Percentiles rank a stretch among this genome's conserved stretches.
Evolutionary conservation across 2,329 filamentous ascomycete genomes (phyloP).

Genomic region (Geosmithia morbida): DNA sequence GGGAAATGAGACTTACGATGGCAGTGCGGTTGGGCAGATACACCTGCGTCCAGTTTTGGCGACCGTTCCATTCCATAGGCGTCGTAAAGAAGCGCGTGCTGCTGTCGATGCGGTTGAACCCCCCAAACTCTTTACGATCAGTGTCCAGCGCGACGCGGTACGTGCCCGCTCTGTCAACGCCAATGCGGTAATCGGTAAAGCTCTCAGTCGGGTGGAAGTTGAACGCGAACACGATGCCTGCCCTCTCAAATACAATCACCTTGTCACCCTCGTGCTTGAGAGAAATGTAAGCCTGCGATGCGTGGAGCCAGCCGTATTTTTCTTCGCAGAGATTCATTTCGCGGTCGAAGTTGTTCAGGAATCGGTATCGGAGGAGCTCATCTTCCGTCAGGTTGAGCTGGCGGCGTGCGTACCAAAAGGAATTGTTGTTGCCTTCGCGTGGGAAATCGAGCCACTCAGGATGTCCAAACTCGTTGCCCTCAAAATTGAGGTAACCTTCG

Average conservation of each 20-base stretch:
- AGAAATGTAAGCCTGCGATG: conserved; percentile 78
- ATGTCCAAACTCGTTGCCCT: conserved; percentile 97
- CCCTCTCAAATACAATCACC: conserved; percentile 89
- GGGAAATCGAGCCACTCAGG: conserved; percentile 99
- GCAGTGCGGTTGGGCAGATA: conserved; percentile 79
- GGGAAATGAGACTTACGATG: conserved; percentile 41
- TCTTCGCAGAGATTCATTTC: conserved; percentile 80
- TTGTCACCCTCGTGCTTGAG: conserved; percentile 92
- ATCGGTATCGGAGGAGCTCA: conserved; percentile 69
- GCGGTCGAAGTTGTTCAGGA: conserved; percentile 80
- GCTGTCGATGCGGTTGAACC: conserved; percentile 62
- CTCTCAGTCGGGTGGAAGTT: conserved; percentile 83
- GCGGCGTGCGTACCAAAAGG: conserved; percentile 85
- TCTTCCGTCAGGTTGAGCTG: conserved; percentile 92
- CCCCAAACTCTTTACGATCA: conserved; percentile 65
- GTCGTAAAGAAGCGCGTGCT: conserved; percentile 87
- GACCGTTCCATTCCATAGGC: conserved; percentile 74
- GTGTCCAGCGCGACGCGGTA: conserved; percentile 79
- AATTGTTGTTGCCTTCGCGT: conserved; percentile 81
- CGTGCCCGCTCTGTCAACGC: conserved; percentile 70
- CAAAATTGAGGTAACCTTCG: conserved; percentile 96
- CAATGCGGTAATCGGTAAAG: conserved; percentile 85
- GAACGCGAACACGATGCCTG: conserved; percentile 82
- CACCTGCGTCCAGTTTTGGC: conserved; percentile 83
- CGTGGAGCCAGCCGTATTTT: conserved; percentile 82